These are phyloP conservation scores for Melampsora larici-populina DNA, from an alignment of 1,284 basidiomycete genomes.

Conservation along the genomic window DNA sequence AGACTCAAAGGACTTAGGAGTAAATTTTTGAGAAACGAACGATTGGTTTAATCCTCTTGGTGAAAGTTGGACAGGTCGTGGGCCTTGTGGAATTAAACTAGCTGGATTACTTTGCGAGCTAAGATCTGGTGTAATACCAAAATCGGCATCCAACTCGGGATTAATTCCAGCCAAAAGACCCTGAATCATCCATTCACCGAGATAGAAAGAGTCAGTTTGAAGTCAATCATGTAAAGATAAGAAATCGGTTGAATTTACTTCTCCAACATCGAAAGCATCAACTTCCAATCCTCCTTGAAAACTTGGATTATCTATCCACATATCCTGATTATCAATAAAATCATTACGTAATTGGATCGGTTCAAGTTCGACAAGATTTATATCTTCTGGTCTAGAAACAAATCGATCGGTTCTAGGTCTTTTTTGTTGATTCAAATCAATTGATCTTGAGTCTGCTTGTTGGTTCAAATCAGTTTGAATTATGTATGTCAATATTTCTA, in stretches of 20 bases:
- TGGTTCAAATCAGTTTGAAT: not conserved
- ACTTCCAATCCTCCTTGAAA: conserved; percentile 12
- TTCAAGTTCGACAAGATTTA: conserved; percentile 24
- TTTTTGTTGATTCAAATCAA: not conserved
- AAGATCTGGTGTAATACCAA: not conserved
- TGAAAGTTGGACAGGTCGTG: too few relatives aligned
- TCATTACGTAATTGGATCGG: not conserved
- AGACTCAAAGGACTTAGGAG: too few relatives aligned
- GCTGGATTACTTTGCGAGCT: too few relatives aligned
- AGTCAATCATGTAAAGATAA: not conserved
- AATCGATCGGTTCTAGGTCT: conserved; percentile 16
- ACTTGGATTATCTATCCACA: not conserved
- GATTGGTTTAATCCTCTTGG: too few relatives aligned
- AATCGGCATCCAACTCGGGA: not conserved
- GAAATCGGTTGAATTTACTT: not conserved
- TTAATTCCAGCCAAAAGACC: conserved; percentile 3
- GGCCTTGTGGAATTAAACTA: too few relatives aligned
- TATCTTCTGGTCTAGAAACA: conserved; percentile 36
- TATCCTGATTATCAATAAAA: conserved; percentile 5
- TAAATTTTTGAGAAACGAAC: too few relatives aligned
- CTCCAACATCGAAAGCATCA: conserved; percentile 28
- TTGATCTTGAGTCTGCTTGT: not conserved
- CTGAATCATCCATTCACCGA: not conserved
- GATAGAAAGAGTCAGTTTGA: not conserved
- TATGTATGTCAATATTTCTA: not conserved